Evolutionary conservation across 192 early-diverging fungal genomes (phyloP).

Genomic region (Podila verticillata): DNA sequence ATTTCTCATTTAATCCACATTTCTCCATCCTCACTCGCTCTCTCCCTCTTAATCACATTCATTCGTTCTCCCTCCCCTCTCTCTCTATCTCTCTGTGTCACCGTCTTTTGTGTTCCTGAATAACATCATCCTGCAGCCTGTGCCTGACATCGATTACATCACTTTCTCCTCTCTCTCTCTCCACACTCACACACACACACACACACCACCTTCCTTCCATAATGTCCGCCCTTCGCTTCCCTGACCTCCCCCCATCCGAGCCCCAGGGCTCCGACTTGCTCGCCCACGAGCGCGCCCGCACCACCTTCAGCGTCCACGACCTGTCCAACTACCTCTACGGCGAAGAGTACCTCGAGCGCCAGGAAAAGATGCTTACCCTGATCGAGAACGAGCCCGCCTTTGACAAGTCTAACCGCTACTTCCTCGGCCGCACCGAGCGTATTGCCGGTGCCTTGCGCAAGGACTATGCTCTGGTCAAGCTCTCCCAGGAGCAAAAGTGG

Average conservation of each 20-base stretch:
- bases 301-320: slow-evolving; percentile 70
- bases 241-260: slow-evolving; percentile 47
- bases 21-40: neutral
- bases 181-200: neutral
- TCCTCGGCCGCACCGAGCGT: slow-evolving; percentile 74
- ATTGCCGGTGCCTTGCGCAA: slow-evolving; percentile 69
- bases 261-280: slow-evolving; percentile 64
- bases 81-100: neutral
- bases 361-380: slow-evolving; percentile 66
- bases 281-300: slow-evolving; percentile 71
- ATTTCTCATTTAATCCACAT: too few species aligned
- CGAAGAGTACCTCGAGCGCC: slow-evolving; percentile 65
- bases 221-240: slow-evolving; percentile 58
- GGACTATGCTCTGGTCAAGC: slow-evolving; percentile 69
- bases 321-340: slow-evolving; percentile 77
- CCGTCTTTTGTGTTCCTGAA: neutral
- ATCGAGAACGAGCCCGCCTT: slow-evolving; percentile 79
- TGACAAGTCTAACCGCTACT: slow-evolving; percentile 75
- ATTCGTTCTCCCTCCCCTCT: neutral
- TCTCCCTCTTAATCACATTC: neutral
- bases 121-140: slow-evolving; percentile 2
- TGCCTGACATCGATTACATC: neutral
- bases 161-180: neutral
- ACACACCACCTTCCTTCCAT: slow-evolving; percentile 15
- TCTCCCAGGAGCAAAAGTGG: slow-evolving; percentile 70